Conservation (phyloP, 495 filamentous ascomycete genomes). For the Pyrenula aspistea region DNA sequence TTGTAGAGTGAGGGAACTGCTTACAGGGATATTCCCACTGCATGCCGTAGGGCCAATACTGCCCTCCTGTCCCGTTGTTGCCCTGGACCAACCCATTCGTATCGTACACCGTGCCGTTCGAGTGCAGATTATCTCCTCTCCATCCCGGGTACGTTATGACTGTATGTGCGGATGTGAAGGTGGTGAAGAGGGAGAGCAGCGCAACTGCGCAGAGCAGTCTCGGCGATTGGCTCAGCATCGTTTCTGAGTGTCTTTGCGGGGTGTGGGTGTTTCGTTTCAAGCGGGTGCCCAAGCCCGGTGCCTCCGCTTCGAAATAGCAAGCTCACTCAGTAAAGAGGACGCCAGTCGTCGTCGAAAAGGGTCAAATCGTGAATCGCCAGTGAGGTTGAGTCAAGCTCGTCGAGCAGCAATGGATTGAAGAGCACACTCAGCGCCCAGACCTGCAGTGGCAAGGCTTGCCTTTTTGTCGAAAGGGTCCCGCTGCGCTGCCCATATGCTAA, state of each 20-base stretch:
- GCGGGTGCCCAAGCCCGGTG: background rate
- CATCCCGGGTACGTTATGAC: constrained; percentile 89
- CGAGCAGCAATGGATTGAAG: background rate
- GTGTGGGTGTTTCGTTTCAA: constrained; percentile 1
- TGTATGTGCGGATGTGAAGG: constrained; percentile 62
- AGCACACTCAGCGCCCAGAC: background rate
- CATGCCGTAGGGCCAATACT: constrained; percentile 75
- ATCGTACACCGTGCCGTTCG: constrained; percentile 46
- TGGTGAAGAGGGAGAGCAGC: constrained; percentile 34
- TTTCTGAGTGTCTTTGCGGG: constrained; percentile 8
- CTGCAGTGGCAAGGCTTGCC: background rate
- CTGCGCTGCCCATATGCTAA: background rate
- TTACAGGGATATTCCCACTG: constrained; percentile 98
- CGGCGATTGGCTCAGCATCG: constrained; percentile 17
- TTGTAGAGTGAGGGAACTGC: constrained; percentile 15
- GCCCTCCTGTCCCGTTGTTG: constrained; percentile 23
- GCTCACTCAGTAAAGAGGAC: constrained; percentile 5
- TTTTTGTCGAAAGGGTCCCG: background rate
- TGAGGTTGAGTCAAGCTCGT: background rate
- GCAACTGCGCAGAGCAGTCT: constrained; percentile 37
- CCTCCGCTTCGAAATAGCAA: background rate
- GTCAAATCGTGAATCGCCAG: constrained; percentile 17
- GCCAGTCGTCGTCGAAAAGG: constrained; percentile 49
- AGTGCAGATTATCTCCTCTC: constrained; percentile 84
- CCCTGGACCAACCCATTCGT: constrained; percentile 31